Base-by-base conservation (phyloP, 2,329 filamentous ascomycete species). In the Acrocalymma vagum region DNA sequence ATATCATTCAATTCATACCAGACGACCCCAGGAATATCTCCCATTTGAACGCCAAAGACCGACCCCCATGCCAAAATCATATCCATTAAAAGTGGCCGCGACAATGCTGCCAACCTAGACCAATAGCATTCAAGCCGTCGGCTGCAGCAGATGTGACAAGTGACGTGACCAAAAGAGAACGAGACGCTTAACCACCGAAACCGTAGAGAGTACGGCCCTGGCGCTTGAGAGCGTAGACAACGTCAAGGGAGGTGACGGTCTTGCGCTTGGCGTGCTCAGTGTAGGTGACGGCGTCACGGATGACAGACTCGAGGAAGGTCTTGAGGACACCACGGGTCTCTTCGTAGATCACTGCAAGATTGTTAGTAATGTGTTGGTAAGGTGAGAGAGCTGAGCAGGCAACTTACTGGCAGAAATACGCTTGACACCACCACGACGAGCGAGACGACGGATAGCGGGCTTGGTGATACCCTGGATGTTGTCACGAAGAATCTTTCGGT, bases 241-340 rank as follows among this genome's bases (percentile, higher is more conserved):
- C 82, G 59, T 85, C 81, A 52, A 84, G 79, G 4, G 81, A 83
- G 32, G 81, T 88, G 72, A 89, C 86, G 10, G 86, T 88, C 84
- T 88, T 88, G 75, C 86, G 84, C 83, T 88, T 89, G 76, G 86
- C 86, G 77, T 88, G 85, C 78, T 88, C 85, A 40, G 85, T 88
- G 78, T 88, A 88, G 68, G 85, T 88, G 75, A 88, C 85, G 52
- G 85, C 85, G 55, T 88, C 85, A 72, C 85, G 85, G 66, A 88
- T 88, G 72, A 88, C 85, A 66, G 82, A 80, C 77, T 88, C 85
- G 55, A 88, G 83, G 83, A 88, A 88, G 60, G 85, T 85, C 82
- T 88, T 88, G 66, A 88, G 82, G 52, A 88, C 85, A 79, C 84
- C 84, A 59, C 85, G 85, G 53, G 85, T 88, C 79, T 88, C 85